Conservation (phyloP, 1,284 basidiomycete species). For the Serendipita sp. region DNA sequence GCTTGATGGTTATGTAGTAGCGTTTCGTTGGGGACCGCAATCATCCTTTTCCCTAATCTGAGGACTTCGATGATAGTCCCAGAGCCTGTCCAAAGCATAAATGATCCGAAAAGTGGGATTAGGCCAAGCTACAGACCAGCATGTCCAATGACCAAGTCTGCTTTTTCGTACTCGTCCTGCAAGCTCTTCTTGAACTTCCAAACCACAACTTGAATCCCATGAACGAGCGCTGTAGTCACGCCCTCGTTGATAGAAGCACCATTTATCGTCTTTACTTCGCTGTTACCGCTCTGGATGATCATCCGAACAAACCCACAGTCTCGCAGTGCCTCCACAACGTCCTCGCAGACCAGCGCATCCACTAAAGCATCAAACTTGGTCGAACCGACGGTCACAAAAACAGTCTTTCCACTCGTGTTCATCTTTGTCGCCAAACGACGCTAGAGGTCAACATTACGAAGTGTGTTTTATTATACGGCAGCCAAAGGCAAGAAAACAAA, state of each 20-base stretch:
- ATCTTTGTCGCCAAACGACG: not conserved
- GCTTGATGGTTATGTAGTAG: slow-evolving; percentile 89
- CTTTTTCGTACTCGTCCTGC: slow-evolving; percentile 43
- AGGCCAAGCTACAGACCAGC: slow-evolving; percentile 44
- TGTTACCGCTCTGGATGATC: slow-evolving; percentile 64
- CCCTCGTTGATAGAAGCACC: slow-evolving; percentile 16
- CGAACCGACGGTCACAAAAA: slow-evolving; percentile 83
- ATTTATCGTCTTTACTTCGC: slow-evolving; percentile 17
- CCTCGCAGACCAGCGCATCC: slow-evolving; percentile 40
- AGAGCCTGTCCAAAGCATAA: slow-evolving; percentile 45
- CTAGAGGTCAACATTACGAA: not conserved
- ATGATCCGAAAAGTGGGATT: not conserved
- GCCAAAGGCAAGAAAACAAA: no score
- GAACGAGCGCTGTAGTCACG: slow-evolving; percentile 22
- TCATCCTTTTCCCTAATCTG: slow-evolving; percentile 55
- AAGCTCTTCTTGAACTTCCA: slow-evolving; percentile 65
- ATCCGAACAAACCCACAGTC: slow-evolving; percentile 41
- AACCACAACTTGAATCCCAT: slow-evolving; percentile 43
- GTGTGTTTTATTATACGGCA: not conserved
- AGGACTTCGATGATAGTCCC: slow-evolving; percentile 88
- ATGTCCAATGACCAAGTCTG: slow-evolving; percentile 80
- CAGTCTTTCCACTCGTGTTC: slow-evolving; percentile 22
- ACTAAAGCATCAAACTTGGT: slow-evolving; percentile 72
- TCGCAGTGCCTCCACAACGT: slow-evolving; percentile 40
- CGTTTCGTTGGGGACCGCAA: slow-evolving; percentile 81